These are phyloP conservation scores for Phytophthora sojae DNA, from an alignment of 352 stramenopile species.

Conservation along the genomic window DNA sequence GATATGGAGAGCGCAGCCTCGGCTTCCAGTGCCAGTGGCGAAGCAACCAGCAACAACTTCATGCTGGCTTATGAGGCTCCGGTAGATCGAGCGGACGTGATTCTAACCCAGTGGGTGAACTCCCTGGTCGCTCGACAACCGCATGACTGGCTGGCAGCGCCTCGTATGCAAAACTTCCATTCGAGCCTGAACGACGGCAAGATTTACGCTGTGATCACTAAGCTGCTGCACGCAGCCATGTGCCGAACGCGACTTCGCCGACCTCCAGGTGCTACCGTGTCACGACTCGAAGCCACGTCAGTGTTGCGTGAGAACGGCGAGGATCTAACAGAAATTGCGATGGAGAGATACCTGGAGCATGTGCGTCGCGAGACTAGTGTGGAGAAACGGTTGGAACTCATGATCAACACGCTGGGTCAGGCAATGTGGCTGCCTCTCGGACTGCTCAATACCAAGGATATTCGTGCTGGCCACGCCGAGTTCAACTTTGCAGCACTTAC, in stretches of 20 bases:
- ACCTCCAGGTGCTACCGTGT: slow-evolving; percentile 28
- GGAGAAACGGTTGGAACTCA: slow-evolving; percentile 70
- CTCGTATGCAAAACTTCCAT: slow-evolving; percentile 73
- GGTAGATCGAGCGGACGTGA: slow-evolving; percentile 70
- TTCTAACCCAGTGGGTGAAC: slow-evolving; percentile 84
- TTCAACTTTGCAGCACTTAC: slow-evolving; percentile 79
- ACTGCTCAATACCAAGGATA: slow-evolving; percentile 69
- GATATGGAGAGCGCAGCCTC: slow-evolving; percentile 41
- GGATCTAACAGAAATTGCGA: slow-evolving; percentile 79
- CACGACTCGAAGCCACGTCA: slow-evolving; percentile 64
- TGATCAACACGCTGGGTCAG: slow-evolving; percentile 76
- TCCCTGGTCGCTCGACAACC: slow-evolving; percentile 54
- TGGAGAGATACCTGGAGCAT: slow-evolving; percentile 79
- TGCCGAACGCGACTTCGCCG: slow-evolving; percentile 51
- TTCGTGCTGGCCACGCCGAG: slow-evolving; percentile 73
- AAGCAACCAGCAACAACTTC: slow-evolving; percentile 23
- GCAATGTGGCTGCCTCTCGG: slow-evolving; percentile 75
- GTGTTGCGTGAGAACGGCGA: slow-evolving; percentile 81
- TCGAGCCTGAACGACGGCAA: slow-evolving; percentile 72
- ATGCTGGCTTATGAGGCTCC: slow-evolving; percentile 55
- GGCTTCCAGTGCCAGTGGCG: slow-evolving; percentile 1
- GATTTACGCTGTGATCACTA: slow-evolving; percentile 62
- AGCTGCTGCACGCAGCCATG: slow-evolving; percentile 74
- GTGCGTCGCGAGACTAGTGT: slow-evolving; percentile 56
- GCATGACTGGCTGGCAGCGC: slow-evolving; percentile 56